Evolutionary conservation across 371 early-diverging fungal genomes (phyloP).

Genomic region (Apophysomyces elegans): DNA sequence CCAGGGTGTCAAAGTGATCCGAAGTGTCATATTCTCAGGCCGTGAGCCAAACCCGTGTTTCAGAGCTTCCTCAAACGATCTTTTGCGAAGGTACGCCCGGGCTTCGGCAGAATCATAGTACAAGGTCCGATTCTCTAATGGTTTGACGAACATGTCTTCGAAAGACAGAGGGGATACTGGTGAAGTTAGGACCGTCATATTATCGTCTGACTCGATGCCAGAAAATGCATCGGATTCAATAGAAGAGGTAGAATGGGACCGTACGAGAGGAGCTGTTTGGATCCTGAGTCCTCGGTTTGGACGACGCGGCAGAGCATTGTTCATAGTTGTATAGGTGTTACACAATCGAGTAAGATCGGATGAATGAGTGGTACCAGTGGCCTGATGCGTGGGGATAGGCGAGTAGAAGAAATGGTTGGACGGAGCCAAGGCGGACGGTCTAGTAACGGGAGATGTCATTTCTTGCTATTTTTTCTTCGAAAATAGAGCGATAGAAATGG

Average conservation of each 20-base stretch:
- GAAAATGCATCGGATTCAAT: slow-evolving; percentile 17
- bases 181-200: slow-evolving; percentile 16
- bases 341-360: not conserved
- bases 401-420: slow-evolving; percentile 24
- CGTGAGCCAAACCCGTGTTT: not conserved
- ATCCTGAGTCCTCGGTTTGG: slow-evolving; percentile 2
- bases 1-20: slow-evolving; percentile 37
- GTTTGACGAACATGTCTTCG: slow-evolving; percentile 10
- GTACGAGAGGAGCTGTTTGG: slow-evolving; percentile 1
- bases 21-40: slow-evolving; percentile 20
- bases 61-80: slow-evolving; percentile 1
- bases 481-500: not conserved
- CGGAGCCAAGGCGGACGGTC: slow-evolving; percentile 22
- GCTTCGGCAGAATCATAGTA: slow-evolving; percentile 12
- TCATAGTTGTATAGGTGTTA: not conserved
- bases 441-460: slow-evolving; percentile 10
- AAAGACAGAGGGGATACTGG: slow-evolving; percentile 21
- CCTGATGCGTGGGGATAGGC: slow-evolving; percentile 19
- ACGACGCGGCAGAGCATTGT: not conserved
- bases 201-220: not conserved
- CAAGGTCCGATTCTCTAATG: not conserved
- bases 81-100: slow-evolving; percentile 14
- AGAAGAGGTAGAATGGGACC: slow-evolving; percentile 21
- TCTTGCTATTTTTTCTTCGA: not conserved
- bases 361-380: not conserved